A percentile compares a stretch with the other conserved stretches of the same genome.
These are phyloP conservation scores for Quercus mongolica DNA, from an alignment of 306 rosid genomes.

Conservation along the genomic window DNA sequence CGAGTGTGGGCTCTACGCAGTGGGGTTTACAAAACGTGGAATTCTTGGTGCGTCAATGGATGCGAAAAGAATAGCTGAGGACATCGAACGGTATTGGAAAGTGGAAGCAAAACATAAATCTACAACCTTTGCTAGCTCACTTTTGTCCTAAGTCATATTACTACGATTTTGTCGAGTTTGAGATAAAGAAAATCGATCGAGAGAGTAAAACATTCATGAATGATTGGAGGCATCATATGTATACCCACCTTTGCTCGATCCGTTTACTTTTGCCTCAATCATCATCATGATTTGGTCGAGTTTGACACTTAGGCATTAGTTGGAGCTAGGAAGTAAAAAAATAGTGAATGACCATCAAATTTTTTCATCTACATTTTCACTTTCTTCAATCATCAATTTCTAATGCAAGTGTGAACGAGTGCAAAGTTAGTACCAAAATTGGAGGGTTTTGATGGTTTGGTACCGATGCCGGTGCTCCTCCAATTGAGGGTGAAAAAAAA, in stretches of 20 bases:
- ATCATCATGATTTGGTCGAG: neutral
- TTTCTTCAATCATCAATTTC: neutral
- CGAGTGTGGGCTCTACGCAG: slow-evolving; percentile 73
- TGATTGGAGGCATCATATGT: neutral
- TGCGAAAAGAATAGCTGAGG: slow-evolving; percentile 76
- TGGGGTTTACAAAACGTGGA: slow-evolving; percentile 93
- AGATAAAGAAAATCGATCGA: neutral
- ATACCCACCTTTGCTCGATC: neutral
- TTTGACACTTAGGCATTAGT: neutral
- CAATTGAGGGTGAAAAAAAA: slow-evolving; percentile 1
- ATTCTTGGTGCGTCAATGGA: slow-evolving; percentile 83
- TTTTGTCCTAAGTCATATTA: too few relatives aligned
- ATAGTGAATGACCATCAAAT: neutral
- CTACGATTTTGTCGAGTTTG: too few relatives aligned
- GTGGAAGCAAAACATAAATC: slow-evolving; percentile 44
- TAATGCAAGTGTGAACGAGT: neutral
- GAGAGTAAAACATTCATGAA: neutral
- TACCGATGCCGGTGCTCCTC: slow-evolving; percentile 21
- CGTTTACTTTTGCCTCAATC: neutral
- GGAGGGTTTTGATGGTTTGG: slow-evolving; percentile 13
- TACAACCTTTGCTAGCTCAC: slow-evolving; percentile 31
- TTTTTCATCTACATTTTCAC: neutral
- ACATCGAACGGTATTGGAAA: slow-evolving; percentile 64
- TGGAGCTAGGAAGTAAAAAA: neutral
- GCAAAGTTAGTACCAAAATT: neutral